Conservation (phyloP, 345 rosid species). For the Isatis tinctoria region DNA sequence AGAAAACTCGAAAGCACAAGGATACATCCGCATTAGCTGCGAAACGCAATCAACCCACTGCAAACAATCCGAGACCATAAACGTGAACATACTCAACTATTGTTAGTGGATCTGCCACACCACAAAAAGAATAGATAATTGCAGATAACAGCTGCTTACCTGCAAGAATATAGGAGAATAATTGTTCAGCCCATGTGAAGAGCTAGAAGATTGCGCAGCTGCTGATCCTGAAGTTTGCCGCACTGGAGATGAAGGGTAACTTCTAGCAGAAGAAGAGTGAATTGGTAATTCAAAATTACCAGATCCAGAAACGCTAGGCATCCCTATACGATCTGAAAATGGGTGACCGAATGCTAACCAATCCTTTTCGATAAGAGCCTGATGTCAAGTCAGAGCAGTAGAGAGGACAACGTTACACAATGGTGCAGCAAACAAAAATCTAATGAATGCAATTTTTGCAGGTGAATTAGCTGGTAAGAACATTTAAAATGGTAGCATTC, state of each 20-base stretch:
- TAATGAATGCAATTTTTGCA: background rate
- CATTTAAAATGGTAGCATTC: background rate
- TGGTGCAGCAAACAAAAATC: conserved; percentile 8
- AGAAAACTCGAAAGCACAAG: conserved; percentile 93
- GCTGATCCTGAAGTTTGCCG: conserved; percentile 65
- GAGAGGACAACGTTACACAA: conserved; percentile 11
- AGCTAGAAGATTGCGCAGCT: conserved; percentile 58
- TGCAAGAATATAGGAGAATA: conserved; percentile 96
- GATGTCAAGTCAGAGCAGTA: conserved; percentile 19
- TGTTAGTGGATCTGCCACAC: background rate
- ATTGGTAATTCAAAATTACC: conserved; percentile 58
- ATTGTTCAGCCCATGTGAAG: conserved; percentile 76
- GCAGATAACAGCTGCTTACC: conserved; percentile 39
- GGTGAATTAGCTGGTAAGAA: conserved; percentile 6
- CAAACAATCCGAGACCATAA: conserved; percentile 24
- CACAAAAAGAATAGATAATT: background rate
- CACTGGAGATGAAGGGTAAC: conserved; percentile 62
- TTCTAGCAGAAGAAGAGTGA: conserved; percentile 68
- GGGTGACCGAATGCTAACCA: conserved; percentile 99
- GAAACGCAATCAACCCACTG: conserved; percentile 99
- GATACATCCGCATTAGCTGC: conserved; percentile 88
- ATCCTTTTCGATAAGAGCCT: conserved; percentile 97
- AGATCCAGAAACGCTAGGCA: conserved; percentile 70
- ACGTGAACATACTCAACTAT: conserved; percentile 2
- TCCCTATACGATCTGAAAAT: conserved; percentile 90